Conservation (phyloP, 495 filamentous ascomycete species). For the Glonium stellatum region DNA sequence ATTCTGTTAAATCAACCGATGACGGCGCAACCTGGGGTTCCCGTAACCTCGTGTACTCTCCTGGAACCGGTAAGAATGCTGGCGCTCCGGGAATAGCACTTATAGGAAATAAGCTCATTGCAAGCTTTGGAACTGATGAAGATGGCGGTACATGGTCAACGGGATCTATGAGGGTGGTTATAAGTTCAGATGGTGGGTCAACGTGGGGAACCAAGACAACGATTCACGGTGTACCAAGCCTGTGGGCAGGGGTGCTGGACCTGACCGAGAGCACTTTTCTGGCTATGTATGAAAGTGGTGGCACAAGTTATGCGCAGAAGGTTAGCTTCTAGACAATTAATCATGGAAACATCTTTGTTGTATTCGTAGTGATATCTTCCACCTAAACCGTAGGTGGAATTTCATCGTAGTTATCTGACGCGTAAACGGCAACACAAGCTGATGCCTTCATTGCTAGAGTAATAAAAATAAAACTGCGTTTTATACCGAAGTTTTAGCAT, state of each 20-base stretch:
- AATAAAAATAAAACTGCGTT: no score
- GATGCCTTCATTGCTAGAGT: no score
- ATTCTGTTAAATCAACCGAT: slow-evolving; percentile 52
- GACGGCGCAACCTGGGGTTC: slow-evolving; percentile 49
- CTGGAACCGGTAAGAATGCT: slow-evolving; percentile 42
- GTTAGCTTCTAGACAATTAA: slow-evolving; percentile 3
- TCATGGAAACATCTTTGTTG: no score
- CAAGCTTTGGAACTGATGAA: slow-evolving; percentile 59
- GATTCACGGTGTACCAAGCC: slow-evolving; percentile 28
- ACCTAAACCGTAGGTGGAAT: no score
- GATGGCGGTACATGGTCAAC: slow-evolving; percentile 33
- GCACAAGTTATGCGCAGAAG: slow-evolving; percentile 30
- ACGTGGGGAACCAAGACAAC: slow-evolving; percentile 41
- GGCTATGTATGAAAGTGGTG: slow-evolving; percentile 37
- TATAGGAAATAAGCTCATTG: slow-evolving; percentile 50
- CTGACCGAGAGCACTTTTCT: slow-evolving; percentile 35
- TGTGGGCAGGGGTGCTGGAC: slow-evolving; percentile 42
- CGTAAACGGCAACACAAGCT: no score
- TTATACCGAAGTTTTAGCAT: no score
- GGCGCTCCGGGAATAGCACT: slow-evolving; percentile 54
- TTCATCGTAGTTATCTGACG: no score
- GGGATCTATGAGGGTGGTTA: slow-evolving; percentile 32
- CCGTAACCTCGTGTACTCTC: slow-evolving; percentile 48
- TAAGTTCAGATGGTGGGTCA: slow-evolving; percentile 36
- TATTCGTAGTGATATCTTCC: no score